Conservation (phyloP, 176 grass and related monocot genomes). For the Carex scoparia region DNA sequence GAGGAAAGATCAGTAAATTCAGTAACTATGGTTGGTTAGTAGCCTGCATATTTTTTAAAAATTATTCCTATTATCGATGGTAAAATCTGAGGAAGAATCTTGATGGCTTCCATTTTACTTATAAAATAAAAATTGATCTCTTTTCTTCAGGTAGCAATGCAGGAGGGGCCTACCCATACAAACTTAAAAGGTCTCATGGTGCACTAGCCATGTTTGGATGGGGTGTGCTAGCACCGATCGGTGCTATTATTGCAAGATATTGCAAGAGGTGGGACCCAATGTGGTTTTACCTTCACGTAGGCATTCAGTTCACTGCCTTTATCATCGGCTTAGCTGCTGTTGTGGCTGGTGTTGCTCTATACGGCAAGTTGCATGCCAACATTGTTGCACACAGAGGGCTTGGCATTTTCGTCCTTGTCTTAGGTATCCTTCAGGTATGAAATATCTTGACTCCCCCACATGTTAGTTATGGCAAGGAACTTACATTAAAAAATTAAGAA, state of each 20-base stretch:
- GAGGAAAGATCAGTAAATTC: neutral
- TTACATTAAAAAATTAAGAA: neutral
- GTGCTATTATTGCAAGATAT: slow-evolving; percentile 85
- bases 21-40: neutral
- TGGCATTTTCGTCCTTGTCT: slow-evolving; percentile 82
- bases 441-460: neutral
- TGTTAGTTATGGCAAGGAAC: neutral
- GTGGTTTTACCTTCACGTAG: slow-evolving; percentile 89
- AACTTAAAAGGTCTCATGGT: slow-evolving; percentile 84
- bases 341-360: slow-evolving; percentile 68
- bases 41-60: slow-evolving; percentile 1
- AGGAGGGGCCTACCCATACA: slow-evolving; percentile 36
- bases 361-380: slow-evolving; percentile 70
- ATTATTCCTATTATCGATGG: neutral
- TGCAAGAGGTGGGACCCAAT: slow-evolving; percentile 59
- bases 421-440: slow-evolving; percentile 79
- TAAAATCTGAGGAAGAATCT: neutral
- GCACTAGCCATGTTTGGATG: slow-evolving; percentile 66
- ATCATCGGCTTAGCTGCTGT: slow-evolving; percentile 76
- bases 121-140: neutral
- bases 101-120: neutral
- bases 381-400: slow-evolving; percentile 69
- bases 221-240: slow-evolving; percentile 79
- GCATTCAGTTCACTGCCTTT: slow-evolving; percentile 63
- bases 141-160: slow-evolving; percentile 32